Evolutionary conservation across 805 yeast genomes (phyloP).

Genomic region (Maudiozyma saulgeensis): DNA sequence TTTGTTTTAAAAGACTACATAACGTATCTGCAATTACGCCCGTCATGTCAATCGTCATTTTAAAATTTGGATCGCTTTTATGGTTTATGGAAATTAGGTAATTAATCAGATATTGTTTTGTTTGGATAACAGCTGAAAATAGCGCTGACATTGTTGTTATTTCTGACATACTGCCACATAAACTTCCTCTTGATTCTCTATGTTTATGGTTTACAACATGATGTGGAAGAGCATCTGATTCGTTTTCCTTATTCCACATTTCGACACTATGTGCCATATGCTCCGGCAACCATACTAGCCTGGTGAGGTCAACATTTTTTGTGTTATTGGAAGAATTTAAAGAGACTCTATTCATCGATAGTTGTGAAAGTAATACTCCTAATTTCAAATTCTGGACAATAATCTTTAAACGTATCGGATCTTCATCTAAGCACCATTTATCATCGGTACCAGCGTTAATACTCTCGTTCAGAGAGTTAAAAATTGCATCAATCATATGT

Average conservation of each 20-base stretch:
- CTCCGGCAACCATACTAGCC: constrained; percentile 11
- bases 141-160: constrained; percentile 5
- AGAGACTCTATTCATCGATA: constrained; percentile 20
- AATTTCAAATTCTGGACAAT: constrained; percentile 20
- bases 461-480: not conserved
- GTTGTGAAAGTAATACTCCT: constrained; percentile 18
- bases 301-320: not conserved
- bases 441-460: not conserved
- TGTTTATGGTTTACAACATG: not conserved
- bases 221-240: not conserved
- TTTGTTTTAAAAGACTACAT: constrained; percentile 17
- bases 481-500: constrained; percentile 7
- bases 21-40: constrained; percentile 12
- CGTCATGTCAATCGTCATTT: constrained; percentile 9
- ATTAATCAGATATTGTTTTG: constrained; percentile 14
- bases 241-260: constrained; percentile 1
- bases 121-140: constrained; percentile 14
- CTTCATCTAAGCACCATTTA: constrained; percentile 27
- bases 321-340: constrained; percentile 5
- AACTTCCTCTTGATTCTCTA: too few species aligned
- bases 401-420: constrained; percentile 12
- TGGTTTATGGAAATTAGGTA: constrained; percentile 12
- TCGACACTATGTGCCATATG: not conserved
- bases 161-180: not conserved
- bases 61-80: not conserved